Percentiles rank a stretch among this genome's conserved stretches.
These are phyloP conservation scores for Berkeleyomyces basicola DNA, from an alignment of 2,329 filamentous ascomycete species.

Conservation along the genomic window DNA sequence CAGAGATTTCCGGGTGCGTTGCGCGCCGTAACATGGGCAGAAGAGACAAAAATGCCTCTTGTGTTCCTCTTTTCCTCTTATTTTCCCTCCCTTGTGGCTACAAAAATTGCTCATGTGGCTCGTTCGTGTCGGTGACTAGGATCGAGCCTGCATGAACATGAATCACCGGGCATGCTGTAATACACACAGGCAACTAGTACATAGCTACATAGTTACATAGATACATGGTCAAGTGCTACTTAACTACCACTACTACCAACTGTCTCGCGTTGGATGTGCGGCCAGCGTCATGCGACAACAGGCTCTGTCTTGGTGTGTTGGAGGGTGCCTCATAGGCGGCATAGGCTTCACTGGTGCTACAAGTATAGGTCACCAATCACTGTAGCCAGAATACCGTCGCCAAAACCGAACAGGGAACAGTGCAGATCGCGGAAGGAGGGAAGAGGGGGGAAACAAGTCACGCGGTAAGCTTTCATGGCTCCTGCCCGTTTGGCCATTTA, in stretches of 20 bases:
- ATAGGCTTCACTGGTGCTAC: background rate
- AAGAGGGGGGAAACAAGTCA: background rate
- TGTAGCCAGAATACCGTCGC: background rate
- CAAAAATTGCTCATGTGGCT: constrained; percentile 2
- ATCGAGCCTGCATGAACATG: background rate
- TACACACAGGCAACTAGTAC: too few species aligned
- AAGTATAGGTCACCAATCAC: background rate
- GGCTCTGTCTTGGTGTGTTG: too few species aligned
- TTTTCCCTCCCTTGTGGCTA: background rate
- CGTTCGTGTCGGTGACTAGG: background rate
- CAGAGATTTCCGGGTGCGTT: background rate
- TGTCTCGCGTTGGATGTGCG: too few species aligned
- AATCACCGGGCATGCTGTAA: background rate
- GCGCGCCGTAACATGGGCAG: background rate
- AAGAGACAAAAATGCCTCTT: background rate
- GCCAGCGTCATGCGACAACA: too few species aligned
- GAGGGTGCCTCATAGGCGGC: too few species aligned
- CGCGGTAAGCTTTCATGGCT: background rate
- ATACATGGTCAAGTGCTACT: too few species aligned
- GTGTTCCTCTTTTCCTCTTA: background rate
- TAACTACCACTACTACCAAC: too few species aligned
- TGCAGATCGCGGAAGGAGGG: background rate
- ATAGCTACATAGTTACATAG: too few species aligned
- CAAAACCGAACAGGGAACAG: background rate
- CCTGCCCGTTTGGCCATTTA: background rate